Conservation (phyloP, 1,284 basidiomycete species). For the Cryptococcus sp. region DNA sequence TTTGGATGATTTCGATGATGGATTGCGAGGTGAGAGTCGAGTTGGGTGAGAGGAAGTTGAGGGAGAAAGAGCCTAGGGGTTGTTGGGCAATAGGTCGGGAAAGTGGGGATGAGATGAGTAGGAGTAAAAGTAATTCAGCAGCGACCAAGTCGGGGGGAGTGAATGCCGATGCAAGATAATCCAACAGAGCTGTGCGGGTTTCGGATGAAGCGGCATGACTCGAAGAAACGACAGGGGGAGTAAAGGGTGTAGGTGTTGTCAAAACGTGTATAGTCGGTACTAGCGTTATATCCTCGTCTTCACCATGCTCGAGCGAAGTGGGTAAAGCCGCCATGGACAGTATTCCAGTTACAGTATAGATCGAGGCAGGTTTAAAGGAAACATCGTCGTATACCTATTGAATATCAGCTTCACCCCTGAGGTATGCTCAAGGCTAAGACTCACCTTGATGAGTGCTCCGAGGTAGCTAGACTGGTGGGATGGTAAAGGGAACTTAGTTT, state of each 20-base stretch:
- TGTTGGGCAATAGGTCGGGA: slow-evolving; percentile 21
- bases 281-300: slow-evolving; percentile 12
- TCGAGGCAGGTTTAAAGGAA: slow-evolving; percentile 36
- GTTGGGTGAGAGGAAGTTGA: slow-evolving; percentile 31
- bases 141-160: slow-evolving; percentile 29
- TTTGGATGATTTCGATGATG: slow-evolving; percentile 12
- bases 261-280: slow-evolving; percentile 44
- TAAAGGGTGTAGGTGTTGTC: neutral
- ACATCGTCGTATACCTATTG: slow-evolving; percentile 39
- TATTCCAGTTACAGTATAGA: slow-evolving; percentile 38
- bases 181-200: slow-evolving; percentile 22
- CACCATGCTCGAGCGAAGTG: slow-evolving; percentile 19
- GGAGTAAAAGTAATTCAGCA: slow-evolving; percentile 37
- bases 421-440: neutral
- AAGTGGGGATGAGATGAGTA: slow-evolving; percentile 34
- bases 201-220: neutral
- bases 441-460: slow-evolving; percentile 43
- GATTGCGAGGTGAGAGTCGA: neutral
- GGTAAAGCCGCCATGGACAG: slow-evolving; percentile 37
- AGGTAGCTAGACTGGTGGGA: slow-evolving; percentile 19
- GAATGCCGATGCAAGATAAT: slow-evolving; percentile 33
- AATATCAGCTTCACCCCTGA: neutral
- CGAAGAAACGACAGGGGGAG: neutral
- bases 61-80: slow-evolving; percentile 38
- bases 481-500: slow-evolving; percentile 35